phyloP scores from a whole-genome alignment of 441 rosid genomes.

The Syzygium malaccense region DNA sequence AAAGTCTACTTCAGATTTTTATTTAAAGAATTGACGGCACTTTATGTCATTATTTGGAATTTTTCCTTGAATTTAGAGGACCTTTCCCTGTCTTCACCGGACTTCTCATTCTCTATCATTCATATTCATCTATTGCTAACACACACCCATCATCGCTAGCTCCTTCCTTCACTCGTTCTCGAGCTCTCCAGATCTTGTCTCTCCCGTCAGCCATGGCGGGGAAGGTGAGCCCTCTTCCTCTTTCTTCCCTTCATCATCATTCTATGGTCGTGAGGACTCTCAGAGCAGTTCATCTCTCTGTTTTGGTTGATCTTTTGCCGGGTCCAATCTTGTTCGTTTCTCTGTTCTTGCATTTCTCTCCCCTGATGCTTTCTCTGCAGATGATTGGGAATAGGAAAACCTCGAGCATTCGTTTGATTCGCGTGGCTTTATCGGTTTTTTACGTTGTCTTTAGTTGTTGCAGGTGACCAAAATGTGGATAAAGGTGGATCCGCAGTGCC shows the following conservation, averaged over 20 bases:
- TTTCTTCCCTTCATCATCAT: too few species aligned
- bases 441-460: background rate
- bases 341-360: background rate
- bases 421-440: background rate
- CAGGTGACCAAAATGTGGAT: slow-evolving; percentile 50
- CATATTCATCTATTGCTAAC: too few species aligned
- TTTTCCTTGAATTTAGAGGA: too few species aligned
- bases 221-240: too few species aligned
- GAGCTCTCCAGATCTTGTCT: background rate
- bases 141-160: background rate
- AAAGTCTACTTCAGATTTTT: too few species aligned
- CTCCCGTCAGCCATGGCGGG: slow-evolving; percentile 6
- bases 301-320: background rate
- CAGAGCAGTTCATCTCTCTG: background rate
- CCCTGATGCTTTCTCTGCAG: background rate
- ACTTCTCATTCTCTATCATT: too few species aligned
- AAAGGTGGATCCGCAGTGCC: slow-evolving; percentile 55
- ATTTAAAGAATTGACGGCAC: too few species aligned
- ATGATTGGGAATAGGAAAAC: background rate
- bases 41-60: too few species aligned
- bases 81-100: too few species aligned
- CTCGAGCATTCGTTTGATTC: background rate
- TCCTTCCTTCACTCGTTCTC: background rate
- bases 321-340: background rate
- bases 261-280: too few species aligned